A percentile compares a stretch with the other conserved stretches of the same genome.
Evolutionary conservation across 768 basidiomycete species (phyloP).

Genomic region (Leccinum disarticulatum): DNA sequence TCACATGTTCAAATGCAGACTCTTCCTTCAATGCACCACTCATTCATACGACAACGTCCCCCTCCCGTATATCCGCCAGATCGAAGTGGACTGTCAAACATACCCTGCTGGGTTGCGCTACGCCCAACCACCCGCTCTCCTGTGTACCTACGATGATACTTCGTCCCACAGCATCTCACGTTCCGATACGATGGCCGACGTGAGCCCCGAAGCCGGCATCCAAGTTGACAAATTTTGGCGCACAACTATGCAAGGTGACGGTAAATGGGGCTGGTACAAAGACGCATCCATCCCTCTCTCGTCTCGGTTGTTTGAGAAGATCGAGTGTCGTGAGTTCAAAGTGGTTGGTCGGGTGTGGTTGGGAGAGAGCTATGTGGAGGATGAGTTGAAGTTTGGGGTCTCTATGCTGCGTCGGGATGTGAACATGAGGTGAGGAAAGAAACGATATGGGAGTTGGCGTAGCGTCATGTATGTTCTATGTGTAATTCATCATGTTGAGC

Average conservation of each 20-base stretch:
- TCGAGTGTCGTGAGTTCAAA: slow-evolving; percentile 45
- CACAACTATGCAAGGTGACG: slow-evolving; percentile 12
- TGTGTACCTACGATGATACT: slow-evolving; percentile 20
- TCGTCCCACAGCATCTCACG: too few species aligned
- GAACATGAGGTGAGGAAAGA: slow-evolving; percentile 29
- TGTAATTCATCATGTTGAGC: neutral
- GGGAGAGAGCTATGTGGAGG: slow-evolving; percentile 25
- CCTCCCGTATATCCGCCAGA: slow-evolving; percentile 8
- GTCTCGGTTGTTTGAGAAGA: slow-evolving; percentile 44
- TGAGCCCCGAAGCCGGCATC: slow-evolving; percentile 15
- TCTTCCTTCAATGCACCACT: slow-evolving; percentile 21
- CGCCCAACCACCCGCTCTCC: slow-evolving; percentile 7
- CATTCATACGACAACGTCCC: slow-evolving; percentile 3
- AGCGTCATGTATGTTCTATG: neutral
- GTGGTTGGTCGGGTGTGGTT: slow-evolving; percentile 40
- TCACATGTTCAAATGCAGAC: slow-evolving; percentile 24
- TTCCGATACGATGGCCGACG: neutral
- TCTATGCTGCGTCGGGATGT: slow-evolving; percentile 43
- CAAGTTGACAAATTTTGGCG: slow-evolving; percentile 26
- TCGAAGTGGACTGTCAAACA: slow-evolving; percentile 26
- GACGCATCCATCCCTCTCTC: slow-evolving; percentile 50
- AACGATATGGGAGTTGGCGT: neutral
- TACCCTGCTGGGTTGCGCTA: slow-evolving; percentile 7
- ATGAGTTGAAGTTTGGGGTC: slow-evolving; percentile 39
- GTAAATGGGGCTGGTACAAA: slow-evolving; percentile 34